A percentile compares a stretch with the other conserved stretches of the same genome.
These are phyloP conservation scores for Paraconiothyrium sp. DNA, from an alignment of 2,329 filamentous ascomycete species.

Conservation along the genomic window DNA sequence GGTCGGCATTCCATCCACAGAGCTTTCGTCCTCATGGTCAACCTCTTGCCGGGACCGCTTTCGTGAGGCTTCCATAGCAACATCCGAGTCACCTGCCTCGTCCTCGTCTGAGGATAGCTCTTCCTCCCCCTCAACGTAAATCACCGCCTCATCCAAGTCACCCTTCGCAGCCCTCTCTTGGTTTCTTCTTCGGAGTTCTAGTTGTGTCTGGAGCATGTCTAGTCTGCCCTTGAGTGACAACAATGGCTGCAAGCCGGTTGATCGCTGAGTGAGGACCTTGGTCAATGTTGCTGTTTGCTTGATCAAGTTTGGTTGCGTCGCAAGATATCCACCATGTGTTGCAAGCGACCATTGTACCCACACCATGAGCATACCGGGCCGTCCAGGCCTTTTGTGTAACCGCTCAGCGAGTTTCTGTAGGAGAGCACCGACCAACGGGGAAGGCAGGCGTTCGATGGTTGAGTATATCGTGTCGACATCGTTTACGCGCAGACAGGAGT, in stretches of 20 bases:
- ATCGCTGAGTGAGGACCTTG: conserved; percentile 86
- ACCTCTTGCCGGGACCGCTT: conserved; percentile 38
- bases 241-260: conserved; percentile 81
- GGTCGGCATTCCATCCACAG: conserved; percentile 67
- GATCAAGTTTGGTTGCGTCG: conserved; percentile 83
- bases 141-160: conserved; percentile 74
- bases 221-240: conserved; percentile 93
- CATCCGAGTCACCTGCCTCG: conserved; percentile 49
- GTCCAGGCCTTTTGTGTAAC: conserved; percentile 85
- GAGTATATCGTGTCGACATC: conserved; percentile 81
- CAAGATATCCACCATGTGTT: conserved; percentile 89
- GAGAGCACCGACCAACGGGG: conserved; percentile 78
- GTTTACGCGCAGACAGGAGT: conserved; percentile 86
- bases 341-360: conserved; percentile 98
- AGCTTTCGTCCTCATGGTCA: conserved; percentile 46
- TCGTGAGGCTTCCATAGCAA: conserved; percentile 23
- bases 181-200: conserved; percentile 79
- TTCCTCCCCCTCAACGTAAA: conserved; percentile 87
- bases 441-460: conserved; percentile 91
- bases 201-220: conserved; percentile 91
- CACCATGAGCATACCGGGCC: conserved; percentile 87
- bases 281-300: conserved; percentile 81
- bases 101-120: conserved; percentile 61
- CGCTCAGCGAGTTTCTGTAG: conserved; percentile 86
- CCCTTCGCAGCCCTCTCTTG: conserved; percentile 66